phyloP scores from a whole-genome alignment of 177 flowering plant genomes.

The Vitis hybrid region DNA sequence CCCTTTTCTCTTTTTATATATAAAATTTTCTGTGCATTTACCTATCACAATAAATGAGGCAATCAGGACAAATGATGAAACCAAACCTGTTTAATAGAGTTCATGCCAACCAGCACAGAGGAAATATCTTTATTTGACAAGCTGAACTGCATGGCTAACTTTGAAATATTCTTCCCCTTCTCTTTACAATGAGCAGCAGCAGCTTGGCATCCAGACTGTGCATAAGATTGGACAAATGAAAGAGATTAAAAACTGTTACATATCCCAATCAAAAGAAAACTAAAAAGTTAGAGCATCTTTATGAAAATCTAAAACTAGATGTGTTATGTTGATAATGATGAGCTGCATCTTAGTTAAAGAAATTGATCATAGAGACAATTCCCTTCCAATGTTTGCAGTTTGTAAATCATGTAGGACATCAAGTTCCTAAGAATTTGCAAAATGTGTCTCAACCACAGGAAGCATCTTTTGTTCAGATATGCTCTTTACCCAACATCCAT shows the following conservation, averaged over 20 bases:
- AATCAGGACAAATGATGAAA: slow-evolving; percentile 6
- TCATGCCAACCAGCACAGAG: slow-evolving; percentile 89
- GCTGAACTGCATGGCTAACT: slow-evolving; percentile 89
- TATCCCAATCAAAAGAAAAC: neutral
- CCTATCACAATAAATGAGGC: neutral
- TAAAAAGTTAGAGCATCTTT: neutral
- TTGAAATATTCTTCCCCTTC: slow-evolving; percentile 82
- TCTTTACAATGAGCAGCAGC: slow-evolving; percentile 73
- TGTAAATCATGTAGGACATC: neutral
- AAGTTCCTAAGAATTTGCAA: neutral
- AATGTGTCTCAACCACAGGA: neutral
- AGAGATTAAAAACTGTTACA: neutral
- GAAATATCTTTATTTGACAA: slow-evolving; percentile 77
- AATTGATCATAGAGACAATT: neutral
- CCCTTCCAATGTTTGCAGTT: neutral
- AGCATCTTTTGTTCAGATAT: neutral
- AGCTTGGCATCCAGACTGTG: slow-evolving; percentile 80
- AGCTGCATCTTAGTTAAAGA: neutral
- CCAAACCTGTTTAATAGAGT: slow-evolving; percentile 69
- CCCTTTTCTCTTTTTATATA: too few species aligned
- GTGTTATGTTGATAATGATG: neutral
- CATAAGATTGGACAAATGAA: slow-evolving; percentile 2
- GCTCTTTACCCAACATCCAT: neutral
- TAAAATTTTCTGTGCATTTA: too few species aligned
- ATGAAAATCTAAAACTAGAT: neutral